Percentiles rank a stretch among this genome's conserved stretches.
Evolutionary conservation across 2,329 filamentous ascomycete species (phyloP).

Genomic region (Claviceps spartinae): DNA sequence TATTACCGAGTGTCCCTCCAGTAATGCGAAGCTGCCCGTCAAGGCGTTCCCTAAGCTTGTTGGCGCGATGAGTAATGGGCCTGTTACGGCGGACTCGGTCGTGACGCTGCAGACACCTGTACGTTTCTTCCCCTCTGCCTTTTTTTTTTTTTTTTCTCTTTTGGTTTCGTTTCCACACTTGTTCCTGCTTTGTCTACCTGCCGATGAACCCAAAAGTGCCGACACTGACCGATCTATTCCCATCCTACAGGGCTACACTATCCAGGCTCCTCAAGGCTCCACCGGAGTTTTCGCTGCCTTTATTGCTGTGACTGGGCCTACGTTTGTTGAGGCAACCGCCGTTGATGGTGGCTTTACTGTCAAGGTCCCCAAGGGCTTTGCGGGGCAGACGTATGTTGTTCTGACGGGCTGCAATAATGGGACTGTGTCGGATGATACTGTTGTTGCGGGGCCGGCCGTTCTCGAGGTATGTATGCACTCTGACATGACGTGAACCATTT

Average conservation of each 20-base stretch:
- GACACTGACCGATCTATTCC: no score
- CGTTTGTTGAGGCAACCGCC: slow-evolving; percentile 2
- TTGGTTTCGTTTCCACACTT: no score
- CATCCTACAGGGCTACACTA: not conserved
- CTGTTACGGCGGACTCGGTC: not conserved
- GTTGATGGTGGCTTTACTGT: slow-evolving; percentile 6
- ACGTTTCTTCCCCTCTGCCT: no score
- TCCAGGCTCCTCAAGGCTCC: not conserved
- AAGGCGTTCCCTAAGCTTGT: slow-evolving; percentile 42
- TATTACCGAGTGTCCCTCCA: slow-evolving; percentile 42
- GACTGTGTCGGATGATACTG: slow-evolving; percentile 19
- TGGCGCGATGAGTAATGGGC: slow-evolving; percentile 8
- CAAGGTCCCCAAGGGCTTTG: slow-evolving; percentile 10
- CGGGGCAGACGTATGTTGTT: slow-evolving; percentile 23
- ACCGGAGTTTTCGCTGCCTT: slow-evolving; percentile 3
- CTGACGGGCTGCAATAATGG: slow-evolving; percentile 21
- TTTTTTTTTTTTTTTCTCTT: not conserved
- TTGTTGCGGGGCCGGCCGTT: slow-evolving; percentile 21
- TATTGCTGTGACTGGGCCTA: slow-evolving; percentile 6
- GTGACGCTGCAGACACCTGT: not conserved
- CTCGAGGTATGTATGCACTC: slow-evolving; percentile 13
- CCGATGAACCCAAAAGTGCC: no score
- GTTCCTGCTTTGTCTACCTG: no score
- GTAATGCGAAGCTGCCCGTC: slow-evolving; percentile 43
- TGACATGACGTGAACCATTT: no score